These are phyloP conservation scores for Actinidia chinensis DNA, from an alignment of 179 eudicot genomes.

Conservation along the genomic window DNA sequence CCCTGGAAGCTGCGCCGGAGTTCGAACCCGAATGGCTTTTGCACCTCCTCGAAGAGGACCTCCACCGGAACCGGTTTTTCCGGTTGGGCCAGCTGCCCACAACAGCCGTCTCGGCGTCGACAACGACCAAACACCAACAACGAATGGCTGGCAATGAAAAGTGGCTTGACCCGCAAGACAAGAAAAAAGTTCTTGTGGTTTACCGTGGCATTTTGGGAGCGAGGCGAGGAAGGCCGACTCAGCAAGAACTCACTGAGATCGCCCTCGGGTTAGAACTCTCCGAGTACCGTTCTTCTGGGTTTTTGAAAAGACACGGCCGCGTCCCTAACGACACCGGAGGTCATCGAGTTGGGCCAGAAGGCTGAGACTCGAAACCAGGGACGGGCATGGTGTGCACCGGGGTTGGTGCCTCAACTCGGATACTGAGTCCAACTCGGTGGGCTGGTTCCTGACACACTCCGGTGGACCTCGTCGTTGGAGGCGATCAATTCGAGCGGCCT, in stretches of 20 bases:
- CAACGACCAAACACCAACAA: background rate
- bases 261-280: slow-evolving; percentile 34
- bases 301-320: slow-evolving; percentile 13
- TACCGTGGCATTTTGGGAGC: slow-evolving; percentile 37
- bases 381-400: slow-evolving; percentile 29
- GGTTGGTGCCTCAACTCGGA: slow-evolving; percentile 57
- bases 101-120: no score
- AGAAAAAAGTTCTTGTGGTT: slow-evolving; percentile 12
- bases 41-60: slow-evolving; percentile 6
- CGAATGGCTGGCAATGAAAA: slow-evolving; percentile 19
- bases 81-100: slow-evolving; percentile 27
- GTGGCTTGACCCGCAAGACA: slow-evolving; percentile 34
- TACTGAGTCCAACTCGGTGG: slow-evolving; percentile 47
- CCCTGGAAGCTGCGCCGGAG: slow-evolving; percentile 19
- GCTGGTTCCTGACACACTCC: slow-evolving; percentile 55
- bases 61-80: slow-evolving; percentile 18
- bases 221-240: slow-evolving; percentile 22
- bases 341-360: background rate
- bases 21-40: slow-evolving; percentile 33
- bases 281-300: slow-evolving; percentile 35
- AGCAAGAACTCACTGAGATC: slow-evolving; percentile 25
- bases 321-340: background rate
- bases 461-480: slow-evolving; percentile 43
- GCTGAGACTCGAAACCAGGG: background rate
- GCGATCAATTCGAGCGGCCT: slow-evolving; percentile 37